Base-by-base conservation (phyloP, 352 stramenopile genomes). In the Phytophthora quininea region DNA sequence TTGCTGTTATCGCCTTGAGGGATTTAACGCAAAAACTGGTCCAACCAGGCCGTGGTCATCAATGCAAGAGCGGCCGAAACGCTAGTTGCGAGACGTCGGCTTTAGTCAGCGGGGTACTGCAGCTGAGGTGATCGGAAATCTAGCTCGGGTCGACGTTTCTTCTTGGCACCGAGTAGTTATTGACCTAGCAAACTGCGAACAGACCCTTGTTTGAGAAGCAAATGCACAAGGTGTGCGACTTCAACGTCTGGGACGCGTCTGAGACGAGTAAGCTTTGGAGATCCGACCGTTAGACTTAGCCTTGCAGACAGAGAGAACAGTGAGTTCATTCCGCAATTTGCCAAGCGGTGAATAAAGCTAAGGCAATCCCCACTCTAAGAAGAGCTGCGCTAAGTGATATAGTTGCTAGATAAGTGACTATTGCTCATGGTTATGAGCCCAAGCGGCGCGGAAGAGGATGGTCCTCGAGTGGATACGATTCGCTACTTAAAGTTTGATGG, bases 391-490 rank as follows among this genome's bases (percentile, higher is more conserved):
- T 40, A 11, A 40, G 35, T 40, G 35, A 40, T 11, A 11, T 40
- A 40, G 35, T 40, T 40, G 35, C 35, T 11, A 11, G 6, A 40
- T 40, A 11, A 11, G 35, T 40, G 40, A 24, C 40, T 24, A 47
- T 47, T 47, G 40, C 40, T 47, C 40, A 60, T 62, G 46, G n/a
- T 64, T 57, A 52, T 67, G 51, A 61, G 60, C 59, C 60, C 60
- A 67, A 67, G 46, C 1, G 35, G 31, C 48, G 35, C 40, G 12
- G 4, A 35, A 48, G 12, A 19, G 50, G 19, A 58, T 2, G 37
- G 32, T 1, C 15, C 5, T 48, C 43, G 32, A 3, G 33, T 62
- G 52, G 47, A 67, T 46, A 67, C 42, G 5, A 49, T 57, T 24
- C 51, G 43, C 3, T 56, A 24, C 3, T 14, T 58, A 2, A 52